phyloP scores from a whole-genome alignment of 306 rosid genomes.

The Gillenia trifoliata region DNA sequence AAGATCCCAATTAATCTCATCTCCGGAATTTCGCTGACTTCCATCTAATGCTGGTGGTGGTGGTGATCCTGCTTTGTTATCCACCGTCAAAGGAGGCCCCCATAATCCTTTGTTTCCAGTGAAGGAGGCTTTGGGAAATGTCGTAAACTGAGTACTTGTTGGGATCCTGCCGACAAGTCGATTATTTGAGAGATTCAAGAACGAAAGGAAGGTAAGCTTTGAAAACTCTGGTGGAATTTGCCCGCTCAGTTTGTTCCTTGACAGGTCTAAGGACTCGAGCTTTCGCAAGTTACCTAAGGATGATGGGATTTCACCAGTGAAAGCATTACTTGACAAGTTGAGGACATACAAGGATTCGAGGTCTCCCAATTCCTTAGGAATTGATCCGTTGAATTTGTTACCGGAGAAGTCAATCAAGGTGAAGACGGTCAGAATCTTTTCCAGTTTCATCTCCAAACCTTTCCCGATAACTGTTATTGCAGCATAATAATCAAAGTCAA shows the following conservation, averaged over 20 bases:
- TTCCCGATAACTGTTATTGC: slow-evolving; percentile 18
- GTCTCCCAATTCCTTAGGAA: slow-evolving; percentile 18
- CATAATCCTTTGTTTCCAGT: slow-evolving; percentile 30
- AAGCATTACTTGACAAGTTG: too few species aligned
- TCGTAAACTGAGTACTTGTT: slow-evolving; percentile 18
- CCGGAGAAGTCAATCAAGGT: slow-evolving; percentile 26
- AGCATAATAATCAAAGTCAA: slow-evolving; percentile 17
- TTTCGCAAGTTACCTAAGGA: too few species aligned
- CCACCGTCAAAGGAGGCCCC: slow-evolving; percentile 21
- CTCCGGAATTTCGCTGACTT: too few species aligned
- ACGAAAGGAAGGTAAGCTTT: too few species aligned
- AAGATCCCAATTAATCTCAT: too few species aligned
- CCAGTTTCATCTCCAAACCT: slow-evolving; percentile 26
- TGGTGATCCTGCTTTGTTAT: not conserved
- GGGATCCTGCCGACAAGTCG: slow-evolving; percentile 34
- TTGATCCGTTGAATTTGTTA: slow-evolving; percentile 23
- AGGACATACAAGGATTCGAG: slow-evolving; percentile 29
- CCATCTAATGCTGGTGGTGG: not conserved
- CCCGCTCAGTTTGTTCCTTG: too few species aligned
- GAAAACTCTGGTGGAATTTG: too few species aligned
- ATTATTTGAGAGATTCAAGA: too few species aligned
- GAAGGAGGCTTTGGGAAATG: slow-evolving; percentile 27
- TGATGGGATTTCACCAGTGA: too few species aligned
- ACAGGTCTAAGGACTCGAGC: too few species aligned
- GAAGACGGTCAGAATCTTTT: slow-evolving; percentile 26